Base-by-base conservation (phyloP, 2,329 filamentous ascomycete species). In the Aschersonia sp. region DNA sequence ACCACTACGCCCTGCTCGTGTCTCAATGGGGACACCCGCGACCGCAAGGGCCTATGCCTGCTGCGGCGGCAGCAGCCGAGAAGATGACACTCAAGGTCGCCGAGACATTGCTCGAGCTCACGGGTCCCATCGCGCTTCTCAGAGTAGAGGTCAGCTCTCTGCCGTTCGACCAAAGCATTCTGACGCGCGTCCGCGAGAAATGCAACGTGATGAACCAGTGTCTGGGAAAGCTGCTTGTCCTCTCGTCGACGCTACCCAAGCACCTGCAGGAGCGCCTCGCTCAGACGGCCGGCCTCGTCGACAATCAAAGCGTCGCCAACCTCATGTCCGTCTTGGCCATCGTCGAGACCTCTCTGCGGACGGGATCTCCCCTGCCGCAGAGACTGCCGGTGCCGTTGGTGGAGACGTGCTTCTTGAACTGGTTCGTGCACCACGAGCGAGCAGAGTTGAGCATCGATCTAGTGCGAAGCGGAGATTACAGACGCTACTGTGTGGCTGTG, bases 321-420 rank as follows among this genome's bases (percentile, higher is more conserved):
- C 52, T 72, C 46, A 76, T 75, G 72, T 68, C 69, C 1, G 69
- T 74, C 2, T 54, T 75, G 1, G 60, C 58, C 1, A 63, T 74
- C 4, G 55, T 71, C 6, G 69, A 72, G 45, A 69, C 73, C 45
- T 58, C 69, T 2, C 54, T 76, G 11, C 64, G 67, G 22, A 73
- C 69, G 0, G 71, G 69, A 0, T 64, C 66, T n/a, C 62, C 72
- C 1, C 53, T 73, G 0, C 72, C 72, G 0, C 68, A 71, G 46
- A 58, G 70, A 3, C 52, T 75, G 0, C 72, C 72, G 0, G 65
- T 68, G 1, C 72, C 72, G 2, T 52, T 75, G 29, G 54, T 72
- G 1, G 60, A 63, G 3, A 62, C 63, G 3, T 58, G 58, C 11
- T 56, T 63, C 45, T 56, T 62, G n/a, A 44, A 53, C 6, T 62